Conservation (phyloP, 2,329 filamentous ascomycete species). For the Talaromyces sp. region DNA sequence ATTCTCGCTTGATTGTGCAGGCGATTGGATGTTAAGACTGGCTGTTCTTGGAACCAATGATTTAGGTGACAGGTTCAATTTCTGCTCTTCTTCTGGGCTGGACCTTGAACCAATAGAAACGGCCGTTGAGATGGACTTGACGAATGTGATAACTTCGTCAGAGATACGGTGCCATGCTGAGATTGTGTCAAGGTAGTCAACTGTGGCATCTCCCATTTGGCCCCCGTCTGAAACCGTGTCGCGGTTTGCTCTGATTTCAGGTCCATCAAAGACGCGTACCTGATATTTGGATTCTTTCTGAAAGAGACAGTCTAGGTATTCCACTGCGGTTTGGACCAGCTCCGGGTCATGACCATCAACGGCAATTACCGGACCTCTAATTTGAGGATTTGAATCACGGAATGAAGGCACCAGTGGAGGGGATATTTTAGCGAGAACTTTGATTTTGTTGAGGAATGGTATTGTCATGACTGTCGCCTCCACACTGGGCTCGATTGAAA, state of each 20-base stretch:
- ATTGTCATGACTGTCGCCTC: slow-evolving; percentile 77
- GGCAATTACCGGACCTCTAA: slow-evolving; percentile 78
- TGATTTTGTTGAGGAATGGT: slow-evolving; percentile 73
- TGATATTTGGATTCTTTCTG: slow-evolving; percentile 55
- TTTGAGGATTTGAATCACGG: slow-evolving; percentile 34
- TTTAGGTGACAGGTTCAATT: slow-evolving; percentile 33
- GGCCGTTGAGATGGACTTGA: slow-evolving; percentile 43
- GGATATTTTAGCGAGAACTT: slow-evolving; percentile 73
- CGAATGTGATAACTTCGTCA: slow-evolving; percentile 66
- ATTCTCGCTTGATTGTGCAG: slow-evolving; percentile 30
- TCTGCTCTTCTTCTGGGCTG: slow-evolving; percentile 22
- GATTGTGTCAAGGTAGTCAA: slow-evolving; percentile 68
- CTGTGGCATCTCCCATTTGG: slow-evolving; percentile 49
- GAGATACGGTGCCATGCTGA: slow-evolving; percentile 76
- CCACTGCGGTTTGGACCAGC: slow-evolving; percentile 67
- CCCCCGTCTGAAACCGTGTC: slow-evolving; percentile 26
- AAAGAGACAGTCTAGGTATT: slow-evolving; percentile 61
- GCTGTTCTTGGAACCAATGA: slow-evolving; percentile 36
- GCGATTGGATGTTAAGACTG: slow-evolving; percentile 34
- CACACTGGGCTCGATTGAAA: slow-evolving; percentile 50
- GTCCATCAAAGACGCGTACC: slow-evolving; percentile 54
- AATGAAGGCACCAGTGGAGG: slow-evolving; percentile 59
- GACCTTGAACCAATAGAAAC: slow-evolving; percentile 15
- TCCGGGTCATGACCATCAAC: slow-evolving; percentile 73
- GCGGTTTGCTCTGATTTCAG: slow-evolving; percentile 31